These are phyloP conservation scores for Chrysanthemum makinoi DNA, from an alignment of 129 eudicot species.

Conservation along the genomic window DNA sequence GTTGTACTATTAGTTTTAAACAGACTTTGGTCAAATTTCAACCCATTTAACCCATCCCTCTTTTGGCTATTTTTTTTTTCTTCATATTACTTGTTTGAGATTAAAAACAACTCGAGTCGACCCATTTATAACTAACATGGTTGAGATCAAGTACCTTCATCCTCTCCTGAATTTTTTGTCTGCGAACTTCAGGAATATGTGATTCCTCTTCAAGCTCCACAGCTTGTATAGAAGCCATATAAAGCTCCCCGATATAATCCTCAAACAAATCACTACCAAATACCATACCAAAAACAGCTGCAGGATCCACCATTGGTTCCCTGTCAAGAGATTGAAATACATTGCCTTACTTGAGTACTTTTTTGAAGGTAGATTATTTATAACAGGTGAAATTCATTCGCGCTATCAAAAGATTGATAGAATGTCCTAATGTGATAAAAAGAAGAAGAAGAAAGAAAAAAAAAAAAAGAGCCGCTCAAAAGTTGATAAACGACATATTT, in stretches of 20 bases:
- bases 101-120: background rate
- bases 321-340: slow-evolving; percentile 23
- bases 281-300: slow-evolving; percentile 88
- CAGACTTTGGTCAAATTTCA: too few species aligned
- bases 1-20: too few species aligned
- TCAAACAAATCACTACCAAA: slow-evolving; percentile 85
- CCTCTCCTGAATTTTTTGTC: slow-evolving; percentile 62
- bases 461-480: too few species aligned
- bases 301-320: slow-evolving; percentile 81
- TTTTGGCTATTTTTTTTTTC: background rate
- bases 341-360: background rate
- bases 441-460: too few species aligned
- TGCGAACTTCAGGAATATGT: slow-evolving; percentile 50
- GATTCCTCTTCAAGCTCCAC: slow-evolving; percentile 61
- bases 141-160: slow-evolving; percentile 52
- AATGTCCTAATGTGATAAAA: too few species aligned
- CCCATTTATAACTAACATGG: background rate
- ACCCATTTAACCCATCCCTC: background rate
- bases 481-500: too few species aligned
- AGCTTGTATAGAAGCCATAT: slow-evolving; percentile 54
- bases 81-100: background rate
- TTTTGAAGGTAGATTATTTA: background rate
- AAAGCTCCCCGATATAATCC: slow-evolving; percentile 78
- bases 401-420: too few species aligned
- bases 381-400: background rate